Evolutionary conservation across 768 basidiomycete species (phyloP).

Genomic region (Tylopilus balloui): DNA sequence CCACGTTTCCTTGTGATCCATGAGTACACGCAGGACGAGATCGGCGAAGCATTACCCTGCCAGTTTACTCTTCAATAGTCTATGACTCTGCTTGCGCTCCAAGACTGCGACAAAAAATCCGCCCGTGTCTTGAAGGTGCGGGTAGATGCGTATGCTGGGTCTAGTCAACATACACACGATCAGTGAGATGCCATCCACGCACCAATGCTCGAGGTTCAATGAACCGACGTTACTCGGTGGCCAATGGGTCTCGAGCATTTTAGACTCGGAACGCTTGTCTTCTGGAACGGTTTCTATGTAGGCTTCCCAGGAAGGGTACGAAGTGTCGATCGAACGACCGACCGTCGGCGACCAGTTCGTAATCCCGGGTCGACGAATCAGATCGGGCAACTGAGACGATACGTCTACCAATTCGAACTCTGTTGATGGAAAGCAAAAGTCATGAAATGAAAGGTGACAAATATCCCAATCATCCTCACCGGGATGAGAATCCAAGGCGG

Average conservation of each 20-base stretch:
- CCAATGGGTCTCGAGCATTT: constrained; percentile 74
- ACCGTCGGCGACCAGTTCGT: constrained; percentile 74
- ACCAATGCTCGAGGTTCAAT: constrained; percentile 74
- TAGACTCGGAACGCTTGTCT: constrained; percentile 46
- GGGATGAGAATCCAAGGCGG: constrained; percentile 66
- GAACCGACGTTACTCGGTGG: constrained; percentile 62
- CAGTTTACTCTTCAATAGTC: constrained; percentile 3
- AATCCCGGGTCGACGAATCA: constrained; percentile 73
- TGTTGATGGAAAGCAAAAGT: constrained; percentile 17
- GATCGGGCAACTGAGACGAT: constrained; percentile 61
- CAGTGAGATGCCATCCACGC: constrained; percentile 13
- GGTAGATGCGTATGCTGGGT: constrained; percentile 80
- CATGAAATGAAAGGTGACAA: not conserved
- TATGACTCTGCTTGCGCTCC: constrained; percentile 40
- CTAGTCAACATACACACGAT: not conserved
- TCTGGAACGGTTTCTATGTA: constrained; percentile 50
- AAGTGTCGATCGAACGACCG: constrained; percentile 46
- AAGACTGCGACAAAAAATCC: constrained; percentile 97
- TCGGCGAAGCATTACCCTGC: constrained; percentile 9
- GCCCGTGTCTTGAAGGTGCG: constrained; percentile 94
- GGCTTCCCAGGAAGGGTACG: constrained; percentile 57
- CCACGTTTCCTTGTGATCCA: constrained; percentile 40
- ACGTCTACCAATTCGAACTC: constrained; percentile 81
- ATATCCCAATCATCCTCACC: constrained; percentile 37
- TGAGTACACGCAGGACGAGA: constrained; percentile 1